Base-by-base conservation (phyloP, 495 filamentous ascomycete species). In the Penicillium angulare region DNA sequence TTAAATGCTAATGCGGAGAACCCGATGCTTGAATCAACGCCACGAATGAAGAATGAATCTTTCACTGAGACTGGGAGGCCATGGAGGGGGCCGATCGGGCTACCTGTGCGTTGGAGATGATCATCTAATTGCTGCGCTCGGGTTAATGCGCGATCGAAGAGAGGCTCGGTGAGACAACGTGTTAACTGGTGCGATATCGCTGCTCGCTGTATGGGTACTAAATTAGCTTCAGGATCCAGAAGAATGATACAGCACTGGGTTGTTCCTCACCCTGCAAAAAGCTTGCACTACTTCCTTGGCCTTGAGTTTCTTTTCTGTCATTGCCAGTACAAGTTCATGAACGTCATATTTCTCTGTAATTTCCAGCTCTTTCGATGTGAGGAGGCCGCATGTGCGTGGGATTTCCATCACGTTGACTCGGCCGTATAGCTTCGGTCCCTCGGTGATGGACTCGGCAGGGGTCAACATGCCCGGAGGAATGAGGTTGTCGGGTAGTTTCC, bases 61-160 rank as follows among this genome's bases (percentile, higher is more conserved):
- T 89, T 87, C 18, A 87, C 53, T 7, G 73, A 76, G 16, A 89
- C 71, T 3, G 86, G 86, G 0, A 90, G 75, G 8, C 86, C 86
- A 55, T 89, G 85, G 0, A 90, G 68, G 0, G 83, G 80, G 2
- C 86, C 86, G 24, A 83, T 39, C 0, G 74, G 68, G 22, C 65
- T 69, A 7, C 77, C 75, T 18, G 76, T 79, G 27, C 65, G 61
- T 6, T 62, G 52, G 36, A 83, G 65, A 51, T 79, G 75, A 17
- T 66, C 66, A 56, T 89, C 87, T 12, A 88, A 75, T 24, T 73
- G 64, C 5, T 64, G 66, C n/a, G 85, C 86, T 12, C 79, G 73
- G 18, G 67, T 63, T 7, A 88, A 60, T 3, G 86, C 87, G 9
- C 73, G 60, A 21, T 79, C 73, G 53, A 88, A 87, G 45, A 86